A percentile compares a stretch with the other conserved stretches of the same genome.
Evolutionary conservation across 768 basidiomycete genomes (phyloP).

Genomic region (Trametes meyenii): DNA sequence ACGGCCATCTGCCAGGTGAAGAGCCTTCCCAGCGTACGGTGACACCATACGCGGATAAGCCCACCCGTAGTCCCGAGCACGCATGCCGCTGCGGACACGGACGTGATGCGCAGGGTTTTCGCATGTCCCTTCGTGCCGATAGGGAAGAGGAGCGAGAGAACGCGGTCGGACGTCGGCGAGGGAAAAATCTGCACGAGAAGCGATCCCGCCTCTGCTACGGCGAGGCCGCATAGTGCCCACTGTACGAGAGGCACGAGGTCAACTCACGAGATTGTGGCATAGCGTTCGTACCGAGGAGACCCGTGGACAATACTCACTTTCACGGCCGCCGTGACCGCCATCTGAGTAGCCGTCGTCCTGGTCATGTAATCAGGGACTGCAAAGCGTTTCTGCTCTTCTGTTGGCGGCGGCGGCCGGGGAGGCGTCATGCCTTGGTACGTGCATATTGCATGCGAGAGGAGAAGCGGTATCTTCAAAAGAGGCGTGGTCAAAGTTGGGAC

Average conservation of each 20-base stretch:
- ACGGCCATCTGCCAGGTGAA: constrained; percentile 26
- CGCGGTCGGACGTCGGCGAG: background rate
- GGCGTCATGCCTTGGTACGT: constrained; percentile 1
- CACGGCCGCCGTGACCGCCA: background rate
- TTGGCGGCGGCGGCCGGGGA: background rate
- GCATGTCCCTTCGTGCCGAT: no score
- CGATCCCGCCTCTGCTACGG: background rate
- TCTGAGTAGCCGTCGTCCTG: background rate
- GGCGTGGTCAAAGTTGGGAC: background rate
- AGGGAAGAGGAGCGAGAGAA: background rate
- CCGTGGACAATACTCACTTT: background rate
- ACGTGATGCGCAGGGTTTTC: background rate
- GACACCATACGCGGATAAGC: constrained; percentile 2
- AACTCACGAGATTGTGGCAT: background rate
- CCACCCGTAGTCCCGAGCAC: background rate
- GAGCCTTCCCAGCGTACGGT: constrained; percentile 16
- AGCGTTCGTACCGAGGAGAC: no score
- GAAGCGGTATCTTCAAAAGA: constrained; percentile 1
- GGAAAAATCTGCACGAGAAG: background rate
- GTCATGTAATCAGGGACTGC: background rate
- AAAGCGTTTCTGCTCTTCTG: background rate
- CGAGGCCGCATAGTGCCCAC: background rate
- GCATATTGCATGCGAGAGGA: background rate
- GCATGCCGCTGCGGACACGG: background rate
- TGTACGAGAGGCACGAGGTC: background rate